Conservation (phyloP, 1,139 yeast species). For the Kazachstania sp. region DNA sequence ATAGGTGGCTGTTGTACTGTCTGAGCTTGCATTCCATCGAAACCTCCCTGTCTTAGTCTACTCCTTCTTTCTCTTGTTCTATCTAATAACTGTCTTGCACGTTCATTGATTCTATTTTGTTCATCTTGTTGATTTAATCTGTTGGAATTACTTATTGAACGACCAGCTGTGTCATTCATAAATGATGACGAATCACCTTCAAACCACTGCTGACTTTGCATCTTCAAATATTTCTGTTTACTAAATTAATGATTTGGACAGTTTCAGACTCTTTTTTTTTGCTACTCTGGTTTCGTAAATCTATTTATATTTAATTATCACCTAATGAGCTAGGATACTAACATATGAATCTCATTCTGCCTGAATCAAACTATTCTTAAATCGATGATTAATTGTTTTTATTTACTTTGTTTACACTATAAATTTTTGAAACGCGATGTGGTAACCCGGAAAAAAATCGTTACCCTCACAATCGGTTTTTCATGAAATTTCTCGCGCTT, state of each 20-base stretch:
- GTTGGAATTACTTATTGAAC: slow-evolving; percentile 2
- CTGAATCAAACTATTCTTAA: too few species aligned
- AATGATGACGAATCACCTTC: background rate
- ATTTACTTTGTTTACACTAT: too few species aligned
- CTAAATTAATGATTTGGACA: too few species aligned
- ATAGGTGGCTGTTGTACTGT: background rate
- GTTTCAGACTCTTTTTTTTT: too few species aligned
- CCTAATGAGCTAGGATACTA: too few species aligned
- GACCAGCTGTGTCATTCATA: background rate
- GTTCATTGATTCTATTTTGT: slow-evolving; percentile 23
- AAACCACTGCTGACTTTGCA: slow-evolving; percentile 10
- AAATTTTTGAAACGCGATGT: too few species aligned
- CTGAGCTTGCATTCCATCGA: background rate
- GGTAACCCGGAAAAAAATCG: too few species aligned
- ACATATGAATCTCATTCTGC: too few species aligned
- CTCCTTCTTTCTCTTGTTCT: slow-evolving; percentile 26
- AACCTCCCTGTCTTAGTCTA: slow-evolving; percentile 3
- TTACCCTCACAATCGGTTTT: background rate
- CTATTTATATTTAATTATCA: too few species aligned
- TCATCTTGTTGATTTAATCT: slow-evolving; percentile 13
- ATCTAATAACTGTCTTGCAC: slow-evolving; percentile 25
- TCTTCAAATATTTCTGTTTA: background rate
- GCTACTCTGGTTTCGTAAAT: too few species aligned
- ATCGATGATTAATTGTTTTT: too few species aligned
- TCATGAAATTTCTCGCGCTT: too few species aligned